Base-by-base conservation (phyloP, 2,329 filamentous ascomycete species). In the Chaetomium globosum region DNA sequence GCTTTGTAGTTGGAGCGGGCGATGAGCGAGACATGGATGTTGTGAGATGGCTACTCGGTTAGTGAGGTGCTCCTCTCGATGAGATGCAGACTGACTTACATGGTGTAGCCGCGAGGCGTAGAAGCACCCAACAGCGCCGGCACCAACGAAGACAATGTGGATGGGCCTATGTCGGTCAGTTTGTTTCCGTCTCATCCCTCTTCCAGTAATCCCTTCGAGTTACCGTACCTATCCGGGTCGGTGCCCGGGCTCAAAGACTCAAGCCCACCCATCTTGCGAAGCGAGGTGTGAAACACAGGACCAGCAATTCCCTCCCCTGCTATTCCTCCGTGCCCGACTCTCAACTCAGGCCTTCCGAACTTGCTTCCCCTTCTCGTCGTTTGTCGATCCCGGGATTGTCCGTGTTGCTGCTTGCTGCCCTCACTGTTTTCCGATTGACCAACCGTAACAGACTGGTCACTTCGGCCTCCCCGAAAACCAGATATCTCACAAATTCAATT, bases 1-100 rank as follows among this genome's bases (percentile, higher is more conserved):
- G 83, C 84, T 28, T 80, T 76, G 80, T 90, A 92, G 78, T 92
- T 92, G 49, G 89, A 91, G 57, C 90, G 85, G 68, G 89, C 91
- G 61, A 91, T 86, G 53, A 91, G 85, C 5, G 89, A 91, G 58
- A 90, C 86, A 64, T 83, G 79, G 49, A 87, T 79, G 63, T 84
- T 81, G 64, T 80, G 75, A 16, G 74, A 72, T 9, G 82, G 82
- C 82, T 84, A 65, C 49, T 21, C 19, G 39, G 31, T 49, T n/a
- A 65, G 60, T 26, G n/a, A 36, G 6, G 28, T 10, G 55, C 9
- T 10, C 36, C 1, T 55, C 23, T 39, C n/a, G 10, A 26, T 9
- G 21, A 7, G 26, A 30, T 21, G 3, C 10, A 4, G 10, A n/a
- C 28, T n/a, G 19, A 30, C 75, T 72, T 77, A 85, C 84, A 70